Evolutionary conservation across 2,329 filamentous ascomycete species (phyloP).

Genomic region (Escovopsis sp.): DNA sequence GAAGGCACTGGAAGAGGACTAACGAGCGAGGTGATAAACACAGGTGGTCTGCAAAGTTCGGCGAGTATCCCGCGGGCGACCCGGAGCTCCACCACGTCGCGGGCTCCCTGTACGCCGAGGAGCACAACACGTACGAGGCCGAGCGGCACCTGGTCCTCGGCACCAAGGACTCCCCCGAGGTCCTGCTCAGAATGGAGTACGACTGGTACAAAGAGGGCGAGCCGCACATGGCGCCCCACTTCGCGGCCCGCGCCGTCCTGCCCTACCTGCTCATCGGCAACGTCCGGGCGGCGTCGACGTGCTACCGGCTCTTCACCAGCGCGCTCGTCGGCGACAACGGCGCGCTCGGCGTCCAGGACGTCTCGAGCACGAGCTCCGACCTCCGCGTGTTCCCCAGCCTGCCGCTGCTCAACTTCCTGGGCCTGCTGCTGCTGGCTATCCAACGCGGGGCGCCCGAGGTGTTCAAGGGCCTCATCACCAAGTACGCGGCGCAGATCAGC

Average conservation of each 20-base stretch:
- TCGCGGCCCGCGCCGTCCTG: constrained; percentile 72
- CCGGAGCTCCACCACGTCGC: constrained; percentile 88
- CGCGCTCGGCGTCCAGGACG: constrained; percentile 60
- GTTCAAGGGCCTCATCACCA: constrained; percentile 66
- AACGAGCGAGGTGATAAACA: not conserved
- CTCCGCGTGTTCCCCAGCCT: constrained; percentile 75
- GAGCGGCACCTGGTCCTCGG: constrained; percentile 81
- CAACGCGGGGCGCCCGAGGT: constrained; percentile 66
- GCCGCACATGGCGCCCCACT: constrained; percentile 72
- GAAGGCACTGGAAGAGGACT: not conserved
- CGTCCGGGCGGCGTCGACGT: constrained; percentile 72
- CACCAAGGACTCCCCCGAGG: constrained; percentile 72
- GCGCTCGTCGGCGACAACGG: constrained; percentile 26
- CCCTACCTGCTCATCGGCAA: constrained; percentile 88
- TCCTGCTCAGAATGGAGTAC: constrained; percentile 74
- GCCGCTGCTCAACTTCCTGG: constrained; percentile 90
- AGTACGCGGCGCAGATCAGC: constrained; percentile 66
- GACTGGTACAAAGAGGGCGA: constrained; percentile 86
- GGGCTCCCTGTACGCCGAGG: constrained; percentile 78
- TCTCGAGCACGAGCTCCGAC: constrained; percentile 60
- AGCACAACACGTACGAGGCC: constrained; percentile 84
- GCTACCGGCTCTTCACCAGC: constrained; percentile 49
- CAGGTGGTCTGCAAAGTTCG: constrained; percentile 69
- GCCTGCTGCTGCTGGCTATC: constrained; percentile 66
- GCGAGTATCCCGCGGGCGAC: constrained; percentile 81